Conservation (phyloP, 441 rosid genomes). For the Erodium trifolium region DNA sequence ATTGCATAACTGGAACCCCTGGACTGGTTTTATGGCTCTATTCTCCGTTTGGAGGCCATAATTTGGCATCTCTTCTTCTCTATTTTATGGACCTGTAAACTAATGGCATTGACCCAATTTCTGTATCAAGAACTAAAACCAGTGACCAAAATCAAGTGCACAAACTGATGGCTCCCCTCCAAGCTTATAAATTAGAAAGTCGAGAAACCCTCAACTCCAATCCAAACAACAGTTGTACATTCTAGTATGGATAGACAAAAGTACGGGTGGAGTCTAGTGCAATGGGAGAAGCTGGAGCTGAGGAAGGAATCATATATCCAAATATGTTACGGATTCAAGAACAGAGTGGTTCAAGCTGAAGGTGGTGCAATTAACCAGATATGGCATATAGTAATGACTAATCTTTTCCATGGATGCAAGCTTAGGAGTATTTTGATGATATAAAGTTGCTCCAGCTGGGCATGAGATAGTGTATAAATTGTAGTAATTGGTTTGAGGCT, state of each 20-base stretch:
- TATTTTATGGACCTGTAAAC: neutral
- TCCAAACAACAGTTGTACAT: neutral
- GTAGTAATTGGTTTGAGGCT: neutral
- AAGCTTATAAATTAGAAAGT: neutral
- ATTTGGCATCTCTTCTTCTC: constrained; percentile 6
- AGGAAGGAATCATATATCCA: neutral
- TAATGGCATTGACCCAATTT: neutral
- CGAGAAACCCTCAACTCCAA: neutral
- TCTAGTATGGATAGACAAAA: neutral
- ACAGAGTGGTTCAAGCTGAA: neutral
- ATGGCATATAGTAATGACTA: neutral
- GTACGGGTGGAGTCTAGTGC: neutral
- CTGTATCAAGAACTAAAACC: neutral
- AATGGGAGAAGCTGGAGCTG: neutral
- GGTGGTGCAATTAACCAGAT: neutral
- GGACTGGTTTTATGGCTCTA: constrained; percentile 12
- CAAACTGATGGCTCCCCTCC: neutral
- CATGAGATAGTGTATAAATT: too few species aligned
- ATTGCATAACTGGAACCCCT: constrained; percentile 7
- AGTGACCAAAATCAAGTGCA: neutral
- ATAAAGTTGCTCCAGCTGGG: too few species aligned
- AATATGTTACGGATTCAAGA: neutral
- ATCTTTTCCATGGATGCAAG: neutral
- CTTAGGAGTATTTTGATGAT: neutral
- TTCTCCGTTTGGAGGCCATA: constrained; percentile 5